Conservation (phyloP, 129 eudicot species). For the Solidago caesia region DNA sequence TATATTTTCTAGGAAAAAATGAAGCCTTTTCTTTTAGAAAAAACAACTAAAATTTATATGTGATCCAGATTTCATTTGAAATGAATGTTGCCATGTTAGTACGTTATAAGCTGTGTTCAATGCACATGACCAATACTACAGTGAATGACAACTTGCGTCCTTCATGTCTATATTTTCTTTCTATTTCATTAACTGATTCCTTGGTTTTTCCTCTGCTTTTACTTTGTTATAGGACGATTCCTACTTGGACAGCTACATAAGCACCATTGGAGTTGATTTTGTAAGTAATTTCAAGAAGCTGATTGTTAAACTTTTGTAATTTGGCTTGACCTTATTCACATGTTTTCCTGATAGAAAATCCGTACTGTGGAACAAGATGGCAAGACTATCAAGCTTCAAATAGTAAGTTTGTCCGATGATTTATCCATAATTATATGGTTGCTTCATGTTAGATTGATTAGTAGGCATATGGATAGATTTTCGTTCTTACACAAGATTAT, state of each 20-base stretch:
- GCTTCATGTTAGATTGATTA: background rate
- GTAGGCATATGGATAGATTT: background rate
- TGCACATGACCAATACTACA: background rate
- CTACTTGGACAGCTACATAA: conserved; percentile 56
- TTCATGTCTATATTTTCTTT: background rate
- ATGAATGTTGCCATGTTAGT: background rate
- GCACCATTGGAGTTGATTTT: conserved; percentile 59
- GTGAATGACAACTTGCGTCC: conserved; percentile 5
- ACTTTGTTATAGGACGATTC: conserved; percentile 47
- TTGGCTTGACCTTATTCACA: background rate
- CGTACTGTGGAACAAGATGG: conserved; percentile 97
- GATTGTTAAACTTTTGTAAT: conserved; percentile 8
- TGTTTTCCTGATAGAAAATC: conserved; percentile 59
- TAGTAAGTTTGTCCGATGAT: conserved; percentile 44
- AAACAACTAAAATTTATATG: background rate
- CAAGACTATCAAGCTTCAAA: conserved; percentile 87
- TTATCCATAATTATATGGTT: background rate
- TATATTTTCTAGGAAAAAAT: background rate
- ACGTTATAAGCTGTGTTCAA: background rate
- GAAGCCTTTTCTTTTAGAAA: background rate
- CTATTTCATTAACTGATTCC: background rate
- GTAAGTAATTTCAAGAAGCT: conserved; percentile 29
- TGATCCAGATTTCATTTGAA: background rate
- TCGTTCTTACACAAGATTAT: background rate
- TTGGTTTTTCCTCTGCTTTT: background rate